phyloP scores from a whole-genome alignment of 805 yeast species.

The Brettanomyces bruxellensis region DNA sequence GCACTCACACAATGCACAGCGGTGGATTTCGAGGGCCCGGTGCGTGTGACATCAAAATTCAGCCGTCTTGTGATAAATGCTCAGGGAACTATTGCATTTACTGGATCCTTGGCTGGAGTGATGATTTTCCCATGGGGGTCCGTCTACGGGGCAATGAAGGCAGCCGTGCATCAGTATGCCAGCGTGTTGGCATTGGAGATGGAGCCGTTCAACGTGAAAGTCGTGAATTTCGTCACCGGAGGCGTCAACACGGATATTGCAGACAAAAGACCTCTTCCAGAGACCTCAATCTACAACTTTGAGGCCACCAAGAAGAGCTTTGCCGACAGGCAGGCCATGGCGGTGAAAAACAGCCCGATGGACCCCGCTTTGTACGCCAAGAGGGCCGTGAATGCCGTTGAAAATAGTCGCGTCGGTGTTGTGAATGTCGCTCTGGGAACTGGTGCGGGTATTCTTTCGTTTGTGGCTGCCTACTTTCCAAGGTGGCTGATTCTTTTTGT shows the following conservation, averaged over 20 bases:
- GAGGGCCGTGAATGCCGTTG: conserved; percentile 43
- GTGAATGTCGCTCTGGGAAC: conserved; percentile 54
- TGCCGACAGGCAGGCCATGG: conserved; percentile 47
- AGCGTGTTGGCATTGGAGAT: conserved; percentile 54
- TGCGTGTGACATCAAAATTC: conserved; percentile 54
- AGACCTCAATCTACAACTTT: conserved; percentile 41
- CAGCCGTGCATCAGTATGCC: conserved; percentile 70
- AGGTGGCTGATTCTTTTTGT: conserved; percentile 17
- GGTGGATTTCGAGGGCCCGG: conserved; percentile 65
- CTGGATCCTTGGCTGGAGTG: conserved; percentile 64
- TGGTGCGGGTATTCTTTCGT: conserved; percentile 11
- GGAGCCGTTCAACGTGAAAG: conserved; percentile 64
- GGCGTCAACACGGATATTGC: conserved; percentile 67
- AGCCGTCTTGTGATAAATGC: conserved; percentile 36
- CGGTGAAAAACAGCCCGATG: conserved; percentile 51
- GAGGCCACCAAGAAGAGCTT: conserved; percentile 45
- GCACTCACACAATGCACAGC: conserved; percentile 41
- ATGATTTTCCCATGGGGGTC: conserved; percentile 65
- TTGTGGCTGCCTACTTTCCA: conserved; percentile 21
- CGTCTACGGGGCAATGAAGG: conserved; percentile 59
- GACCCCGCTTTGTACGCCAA: conserved; percentile 47
- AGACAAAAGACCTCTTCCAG: conserved; percentile 52
- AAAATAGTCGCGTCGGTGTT: conserved; percentile 24
- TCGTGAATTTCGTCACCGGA: conserved; percentile 64
- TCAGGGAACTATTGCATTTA: conserved; percentile 61